Percentiles rank a stretch among this genome's conserved stretches.
Evolutionary conservation across 2,329 filamentous ascomycete genomes (phyloP).

Genomic region (Teratosphaeria destructans): DNA sequence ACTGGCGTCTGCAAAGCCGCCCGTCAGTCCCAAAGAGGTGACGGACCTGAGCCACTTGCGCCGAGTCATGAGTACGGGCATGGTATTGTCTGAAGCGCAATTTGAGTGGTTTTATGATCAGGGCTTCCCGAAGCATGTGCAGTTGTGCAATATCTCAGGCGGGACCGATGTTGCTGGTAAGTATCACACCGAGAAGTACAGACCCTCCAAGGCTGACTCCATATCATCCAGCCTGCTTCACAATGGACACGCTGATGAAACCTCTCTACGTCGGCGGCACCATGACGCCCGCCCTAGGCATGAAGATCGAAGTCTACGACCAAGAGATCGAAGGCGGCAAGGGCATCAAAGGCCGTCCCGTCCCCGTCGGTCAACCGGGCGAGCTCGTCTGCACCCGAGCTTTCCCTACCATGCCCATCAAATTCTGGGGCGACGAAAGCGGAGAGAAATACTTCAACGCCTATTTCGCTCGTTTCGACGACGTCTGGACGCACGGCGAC

Average conservation of each 20-base stretch:
- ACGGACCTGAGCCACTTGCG: conserved; percentile 53
- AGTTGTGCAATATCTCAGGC: conserved; percentile 64
- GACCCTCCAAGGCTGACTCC: neutral
- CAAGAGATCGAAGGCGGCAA: conserved; percentile 32
- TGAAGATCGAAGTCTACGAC: conserved; percentile 52
- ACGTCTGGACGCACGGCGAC: conserved; percentile 76
- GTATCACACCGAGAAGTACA: neutral
- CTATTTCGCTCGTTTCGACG: conserved; percentile 37
- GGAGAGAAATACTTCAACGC: conserved; percentile 35
- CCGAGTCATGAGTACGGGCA: conserved; percentile 62
- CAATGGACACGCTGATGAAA: conserved; percentile 54
- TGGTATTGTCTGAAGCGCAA: conserved; percentile 66
- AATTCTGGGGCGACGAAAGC: conserved; percentile 36
- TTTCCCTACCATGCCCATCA: conserved; percentile 64
- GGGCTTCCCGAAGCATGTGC: conserved; percentile 56
- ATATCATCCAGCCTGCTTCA: conserved; percentile 45
- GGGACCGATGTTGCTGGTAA: conserved; percentile 57
- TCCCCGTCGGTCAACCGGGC: conserved; percentile 56
- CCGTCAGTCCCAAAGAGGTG: conserved; percentile 45
- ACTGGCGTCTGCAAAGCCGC: conserved; percentile 52
- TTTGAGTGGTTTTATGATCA: conserved; percentile 73
- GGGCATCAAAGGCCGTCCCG: conserved; percentile 37
- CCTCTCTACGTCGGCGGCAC: conserved; percentile 54
- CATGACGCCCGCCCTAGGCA: conserved; percentile 44
- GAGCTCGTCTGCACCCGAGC: conserved; percentile 60